phyloP scores from a whole-genome alignment of 306 rosid species.

The Vicia sativa region DNA sequence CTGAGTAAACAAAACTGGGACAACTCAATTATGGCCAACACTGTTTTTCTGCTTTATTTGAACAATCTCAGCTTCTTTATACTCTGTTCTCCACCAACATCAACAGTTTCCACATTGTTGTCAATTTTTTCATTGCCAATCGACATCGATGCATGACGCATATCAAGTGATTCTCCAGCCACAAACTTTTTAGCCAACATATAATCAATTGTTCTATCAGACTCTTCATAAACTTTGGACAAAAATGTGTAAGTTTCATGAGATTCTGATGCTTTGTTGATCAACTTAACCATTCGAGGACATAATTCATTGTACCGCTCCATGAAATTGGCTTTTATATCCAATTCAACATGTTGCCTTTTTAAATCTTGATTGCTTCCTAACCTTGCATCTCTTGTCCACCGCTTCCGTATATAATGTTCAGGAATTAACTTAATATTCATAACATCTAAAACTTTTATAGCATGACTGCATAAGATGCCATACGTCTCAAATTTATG shows the following conservation, averaged over 20 bases:
- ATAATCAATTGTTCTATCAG: background rate
- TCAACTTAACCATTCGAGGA: slow-evolving; percentile 7
- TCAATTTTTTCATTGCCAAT: background rate
- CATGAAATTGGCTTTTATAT: slow-evolving; percentile 8
- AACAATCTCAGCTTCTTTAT: background rate
- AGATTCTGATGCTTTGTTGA: background rate
- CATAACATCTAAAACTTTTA: slow-evolving; percentile 13
- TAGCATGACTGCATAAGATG: slow-evolving; percentile 15
- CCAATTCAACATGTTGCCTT: background rate
- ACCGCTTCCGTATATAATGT: background rate
- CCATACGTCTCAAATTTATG: background rate
- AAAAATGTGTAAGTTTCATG: slow-evolving; percentile 6
- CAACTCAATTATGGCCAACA: background rate
- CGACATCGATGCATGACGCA: background rate
- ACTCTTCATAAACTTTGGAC: slow-evolving; percentile 19
- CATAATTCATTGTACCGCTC: slow-evolving; percentile 1
- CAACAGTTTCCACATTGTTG: background rate
- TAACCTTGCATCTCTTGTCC: slow-evolving; percentile 10
- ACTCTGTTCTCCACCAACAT: background rate
- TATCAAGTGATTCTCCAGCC: background rate
- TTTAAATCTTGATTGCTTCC: background rate
- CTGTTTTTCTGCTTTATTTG: background rate
- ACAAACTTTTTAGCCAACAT: slow-evolving; percentile 16
- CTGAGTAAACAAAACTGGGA: background rate
- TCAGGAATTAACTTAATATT: slow-evolving; percentile 20